Evolutionary conservation across 768 basidiomycete species (phyloP), one percentile per base, ranked within the genome.

Genomic region (Krasilnikovozyma curviuscula): DNA sequence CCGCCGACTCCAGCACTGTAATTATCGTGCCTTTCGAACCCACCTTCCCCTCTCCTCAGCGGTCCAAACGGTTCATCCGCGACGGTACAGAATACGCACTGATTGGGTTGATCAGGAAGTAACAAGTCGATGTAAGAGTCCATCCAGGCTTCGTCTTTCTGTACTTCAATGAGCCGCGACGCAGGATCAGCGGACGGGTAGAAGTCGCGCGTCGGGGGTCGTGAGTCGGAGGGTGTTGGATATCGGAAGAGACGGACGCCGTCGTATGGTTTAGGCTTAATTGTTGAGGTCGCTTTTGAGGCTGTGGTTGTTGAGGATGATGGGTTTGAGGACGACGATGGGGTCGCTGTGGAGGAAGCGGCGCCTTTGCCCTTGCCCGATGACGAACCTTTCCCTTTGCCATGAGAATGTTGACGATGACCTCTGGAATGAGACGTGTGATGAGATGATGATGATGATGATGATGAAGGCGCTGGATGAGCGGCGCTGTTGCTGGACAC

Each of bases 1-100:
- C 62, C 31, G 63, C 63, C 33, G 60, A 62, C 45, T 63, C 62
- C 16, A 61, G 63, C 2, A 63, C 58, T 7, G 56, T 56, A 49
- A 61, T 61, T 4, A 63, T 39, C 14, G 60, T 50, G 38, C 58
- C 58, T 9, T 56, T 48, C 28, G 60, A 44, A 13, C 37, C 49
- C 21, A 44, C 39, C 24, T 53, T 49, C 24, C 49, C 48, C 24
- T 42, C 47, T n/a, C 39, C 41, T 29, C 48, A 58, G 40, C 54
- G 44, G 49, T 25, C 40, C 48, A 25, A 35, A 44, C 6, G 34
- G 34, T 24, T 40, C 45, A 8, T 41, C 40, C 5, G 46, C 24
- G 24, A 46, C 45, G 16, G 35, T n/a, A 18, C 46, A 39, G 25
- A 53, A 35, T n/a, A 29, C 24, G 46, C 53, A 41, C 5, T 35